Base-by-base conservation (phyloP, 495 filamentous ascomycete genomes). In the Penicillium fimorum region DNA sequence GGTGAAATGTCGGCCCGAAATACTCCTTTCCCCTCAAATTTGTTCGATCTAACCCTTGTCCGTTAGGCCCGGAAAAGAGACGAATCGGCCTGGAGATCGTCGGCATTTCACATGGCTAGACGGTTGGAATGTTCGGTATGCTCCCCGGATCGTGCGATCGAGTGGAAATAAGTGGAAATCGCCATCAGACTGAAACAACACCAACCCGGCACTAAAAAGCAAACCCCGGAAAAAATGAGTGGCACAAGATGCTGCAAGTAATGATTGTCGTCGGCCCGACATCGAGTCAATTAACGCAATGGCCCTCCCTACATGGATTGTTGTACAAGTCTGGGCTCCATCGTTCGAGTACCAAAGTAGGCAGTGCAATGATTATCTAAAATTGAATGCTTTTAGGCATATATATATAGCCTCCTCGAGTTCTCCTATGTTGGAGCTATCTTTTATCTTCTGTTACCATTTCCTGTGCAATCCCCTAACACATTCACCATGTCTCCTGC, bases 211-310 rank as follows among this genome's bases (percentile, higher is more conserved):
- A 30, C 25, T n/a, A 37, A 22, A 35, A 13, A 50, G 30, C 15
- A 11, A 5, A 25, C 29, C 41, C 40, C 50, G n/a, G 25, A 4
- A 25, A 33, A 22, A 18, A 40, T 18, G 18, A 22, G 38, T 15
- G 38, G 22, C 24, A 27, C n/a, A 32, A 12, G 9, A 5, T 46
- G 11, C 24, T 11, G 27, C 30, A 5, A 11, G 15, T 27, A 22
- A 53, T 20, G 24, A 13, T 10, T n/a, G 30, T 47, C 52, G 52
- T 47, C 52, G 52, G 52, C 9, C 52, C 52, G 52, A 54, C 52
- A 38, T 54, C 20, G 1, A 47, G 42, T 47, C 52, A 54, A 54
- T 54, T 9, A 30, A 20, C 37, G 32, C 10, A 13, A 27, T 12
- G 15, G 41, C 42, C 27, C 18, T 54, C 22, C 25, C 37, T 43